A percentile compares a stretch with the other conserved stretches of the same genome.
Conservation (phyloP, 441 rosid species). For the Rhodomyrtus psidioides region DNA sequence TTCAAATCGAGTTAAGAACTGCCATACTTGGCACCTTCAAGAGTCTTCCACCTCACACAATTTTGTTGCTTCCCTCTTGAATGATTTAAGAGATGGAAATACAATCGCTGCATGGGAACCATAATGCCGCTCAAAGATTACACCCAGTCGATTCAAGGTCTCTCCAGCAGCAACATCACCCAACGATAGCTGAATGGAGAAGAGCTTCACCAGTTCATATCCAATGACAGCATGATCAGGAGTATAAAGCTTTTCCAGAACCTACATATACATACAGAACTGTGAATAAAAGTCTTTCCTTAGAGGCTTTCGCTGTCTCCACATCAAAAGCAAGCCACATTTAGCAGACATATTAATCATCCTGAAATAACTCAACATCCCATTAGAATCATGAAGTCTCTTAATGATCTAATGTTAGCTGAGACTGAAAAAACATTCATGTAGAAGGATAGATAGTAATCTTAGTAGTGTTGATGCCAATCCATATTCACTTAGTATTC, state of each 20-base stretch:
- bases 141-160: slow-evolving; percentile 23
- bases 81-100: slow-evolving; percentile 39
- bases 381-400: neutral
- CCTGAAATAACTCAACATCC: neutral
- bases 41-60: neutral
- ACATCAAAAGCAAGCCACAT: neutral
- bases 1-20: neutral
- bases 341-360: neutral
- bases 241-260: slow-evolving; percentile 58
- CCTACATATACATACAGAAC: slow-evolving; percentile 29
- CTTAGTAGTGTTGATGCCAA: neutral
- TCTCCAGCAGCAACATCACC: slow-evolving; percentile 32
- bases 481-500: neutral
- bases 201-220: slow-evolving; percentile 71
- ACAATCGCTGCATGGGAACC: slow-evolving; percentile 43
- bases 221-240: slow-evolving; percentile 61
- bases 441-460: neutral
- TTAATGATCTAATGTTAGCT: neutral
- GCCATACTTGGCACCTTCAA: neutral
- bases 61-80: slow-evolving; percentile 25
- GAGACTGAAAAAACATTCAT: neutral
- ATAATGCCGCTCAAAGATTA: slow-evolving; percentile 41
- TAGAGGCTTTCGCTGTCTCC: neutral
- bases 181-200: slow-evolving; percentile 47
- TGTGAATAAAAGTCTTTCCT: neutral